Conservation (phyloP, 306 rosid genomes). For the Trichosanthes cucumerina region DNA sequence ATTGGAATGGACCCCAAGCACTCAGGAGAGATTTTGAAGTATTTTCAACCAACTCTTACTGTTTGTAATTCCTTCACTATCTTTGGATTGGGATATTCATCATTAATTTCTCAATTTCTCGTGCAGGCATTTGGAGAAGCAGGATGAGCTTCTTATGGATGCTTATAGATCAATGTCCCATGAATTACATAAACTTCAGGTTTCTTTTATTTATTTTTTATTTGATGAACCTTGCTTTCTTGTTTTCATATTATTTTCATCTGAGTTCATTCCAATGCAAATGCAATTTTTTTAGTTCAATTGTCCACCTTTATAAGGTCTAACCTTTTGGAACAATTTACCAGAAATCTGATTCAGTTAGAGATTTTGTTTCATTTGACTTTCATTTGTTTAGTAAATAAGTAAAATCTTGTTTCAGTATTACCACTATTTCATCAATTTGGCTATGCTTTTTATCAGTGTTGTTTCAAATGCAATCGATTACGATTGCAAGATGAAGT, state of each 20-base stretch:
- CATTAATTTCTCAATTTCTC: background rate
- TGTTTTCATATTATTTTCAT: background rate
- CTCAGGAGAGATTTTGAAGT: conserved; percentile 37
- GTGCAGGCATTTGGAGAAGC: conserved; percentile 49
- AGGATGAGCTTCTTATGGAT: conserved; percentile 34
- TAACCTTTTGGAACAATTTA: background rate
- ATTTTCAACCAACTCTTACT: background rate
- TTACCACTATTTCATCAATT: background rate
- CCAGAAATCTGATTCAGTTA: background rate
- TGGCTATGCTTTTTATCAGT: background rate
- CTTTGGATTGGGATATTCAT: background rate
- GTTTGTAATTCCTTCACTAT: conserved; percentile 1
- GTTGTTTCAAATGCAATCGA: too few relatives aligned
- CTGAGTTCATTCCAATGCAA: background rate
- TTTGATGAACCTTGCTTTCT: too few relatives aligned
- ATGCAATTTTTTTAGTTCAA: background rate
- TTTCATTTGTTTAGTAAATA: background rate
- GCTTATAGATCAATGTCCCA: conserved; percentile 30
- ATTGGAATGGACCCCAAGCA: conserved; percentile 37
- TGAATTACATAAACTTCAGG: conserved; percentile 43
- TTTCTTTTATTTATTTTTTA: background rate
- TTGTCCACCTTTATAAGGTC: background rate
- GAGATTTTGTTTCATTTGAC: background rate
- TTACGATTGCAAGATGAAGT: too few relatives aligned
- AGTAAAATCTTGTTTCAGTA: background rate